phyloP scores from a whole-genome alignment of 2,329 filamentous ascomycete genomes.

The Xylariaceae sp. region DNA sequence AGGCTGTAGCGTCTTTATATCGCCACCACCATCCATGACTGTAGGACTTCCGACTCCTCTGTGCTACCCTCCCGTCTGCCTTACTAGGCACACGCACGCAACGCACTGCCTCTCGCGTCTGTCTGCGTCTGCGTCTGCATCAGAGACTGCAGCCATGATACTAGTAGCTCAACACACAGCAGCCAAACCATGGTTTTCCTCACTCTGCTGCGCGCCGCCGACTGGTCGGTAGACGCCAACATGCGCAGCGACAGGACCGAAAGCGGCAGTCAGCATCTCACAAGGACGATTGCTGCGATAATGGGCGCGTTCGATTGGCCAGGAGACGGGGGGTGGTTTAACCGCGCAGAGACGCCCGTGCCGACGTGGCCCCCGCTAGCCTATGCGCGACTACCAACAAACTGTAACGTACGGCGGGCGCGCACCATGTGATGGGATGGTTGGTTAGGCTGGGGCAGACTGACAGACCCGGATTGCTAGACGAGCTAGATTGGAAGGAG shows the following conservation, averaged over 20 bases:
- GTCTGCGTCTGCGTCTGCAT: background rate
- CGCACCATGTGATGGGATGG: too few relatives aligned
- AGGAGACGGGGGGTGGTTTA: background rate
- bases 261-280: constrained; percentile 3
- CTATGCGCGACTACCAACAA: constrained; percentile 1
- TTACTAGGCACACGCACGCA: background rate
- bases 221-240: background rate
- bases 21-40: background rate
- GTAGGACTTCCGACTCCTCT: background rate
- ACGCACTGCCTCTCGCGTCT: background rate
- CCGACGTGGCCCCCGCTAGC: background rate
- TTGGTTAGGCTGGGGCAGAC: background rate
- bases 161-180: background rate
- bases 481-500: too few relatives aligned
- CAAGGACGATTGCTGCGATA: background rate
- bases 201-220: background rate
- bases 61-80: background rate
- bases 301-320: background rate
- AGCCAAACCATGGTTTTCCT: background rate
- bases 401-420: constrained; percentile 1
- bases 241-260: background rate
- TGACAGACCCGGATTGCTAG: background rate
- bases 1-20: background rate
- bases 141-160: background rate
- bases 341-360: background rate